Evolutionary conservation across 495 filamentous ascomycete genomes (phyloP).

Genomic region (Extremus antarcticus): DNA sequence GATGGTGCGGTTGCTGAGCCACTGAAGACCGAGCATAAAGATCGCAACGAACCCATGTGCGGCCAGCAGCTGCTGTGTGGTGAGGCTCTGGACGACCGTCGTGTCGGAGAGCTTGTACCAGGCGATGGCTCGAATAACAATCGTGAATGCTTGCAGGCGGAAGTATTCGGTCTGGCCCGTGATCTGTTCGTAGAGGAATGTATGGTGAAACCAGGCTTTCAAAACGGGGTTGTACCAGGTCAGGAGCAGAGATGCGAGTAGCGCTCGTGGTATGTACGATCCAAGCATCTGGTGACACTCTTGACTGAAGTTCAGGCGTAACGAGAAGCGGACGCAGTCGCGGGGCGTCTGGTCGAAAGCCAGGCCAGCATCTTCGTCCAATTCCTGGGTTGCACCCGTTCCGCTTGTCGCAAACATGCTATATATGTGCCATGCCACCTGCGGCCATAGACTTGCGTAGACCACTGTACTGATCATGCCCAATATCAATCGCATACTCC

Average conservation of each 20-base stretch:
- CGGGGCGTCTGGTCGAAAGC: conserved; percentile 3
- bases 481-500: conserved; percentile 35
- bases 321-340: not conserved
- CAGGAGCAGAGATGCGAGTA: conserved; percentile 3
- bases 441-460: conserved; percentile 29
- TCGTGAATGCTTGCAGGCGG: conserved; percentile 6
- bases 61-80: conserved; percentile 4
- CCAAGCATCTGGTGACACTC: not conserved
- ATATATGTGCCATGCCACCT: conserved; percentile 16
- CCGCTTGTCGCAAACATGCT: not conserved
- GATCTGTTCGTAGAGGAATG: conserved; percentile 9
- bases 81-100: not conserved
- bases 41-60: conserved; percentile 7
- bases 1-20: conserved; percentile 8
- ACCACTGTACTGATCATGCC: conserved; percentile 43
- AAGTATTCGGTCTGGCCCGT: conserved; percentile 12
- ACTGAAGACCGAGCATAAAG: conserved; percentile 1
- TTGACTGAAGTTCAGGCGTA: not conserved
- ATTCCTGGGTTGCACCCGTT: not conserved
- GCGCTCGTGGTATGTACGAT: not conserved
- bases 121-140: conserved; percentile 6
- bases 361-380: not conserved
- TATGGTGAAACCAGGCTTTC: conserved; percentile 17
- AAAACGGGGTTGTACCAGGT: conserved; percentile 17
- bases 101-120: conserved; percentile 9